These are phyloP conservation scores for Alternaria dauci DNA, from an alignment of 2,329 filamentous ascomycete species.

Conservation along the genomic window DNA sequence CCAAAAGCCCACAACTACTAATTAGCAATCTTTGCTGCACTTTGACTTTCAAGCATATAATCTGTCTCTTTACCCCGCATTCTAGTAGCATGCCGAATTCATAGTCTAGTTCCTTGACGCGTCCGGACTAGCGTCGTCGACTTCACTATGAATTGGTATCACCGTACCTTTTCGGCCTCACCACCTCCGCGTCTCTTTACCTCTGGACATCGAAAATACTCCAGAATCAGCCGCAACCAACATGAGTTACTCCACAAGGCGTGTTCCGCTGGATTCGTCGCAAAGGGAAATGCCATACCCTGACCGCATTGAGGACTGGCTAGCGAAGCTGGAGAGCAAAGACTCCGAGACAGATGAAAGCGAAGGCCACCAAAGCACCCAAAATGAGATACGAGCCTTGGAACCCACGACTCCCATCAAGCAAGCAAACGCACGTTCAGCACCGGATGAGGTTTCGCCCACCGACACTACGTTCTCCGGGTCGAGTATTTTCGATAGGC, in stretches of 20 bases:
- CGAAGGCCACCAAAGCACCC: not conserved
- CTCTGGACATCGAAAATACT: not conserved
- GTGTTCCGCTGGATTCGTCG: not conserved
- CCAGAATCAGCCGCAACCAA: rapidly evolving
- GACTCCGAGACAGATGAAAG: not conserved
- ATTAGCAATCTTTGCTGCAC: not conserved
- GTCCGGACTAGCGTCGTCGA: slow-evolving; percentile 9
- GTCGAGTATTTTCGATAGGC: slow-evolving; percentile 33
- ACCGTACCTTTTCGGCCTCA: not conserved
- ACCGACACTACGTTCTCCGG: slow-evolving; percentile 37
- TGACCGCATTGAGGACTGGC: slow-evolving; percentile 11
- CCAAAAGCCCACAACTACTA: not conserved
- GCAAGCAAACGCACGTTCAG: too few species aligned
- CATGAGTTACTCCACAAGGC: not conserved
- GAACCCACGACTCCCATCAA: not conserved
- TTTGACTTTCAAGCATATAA: not conserved
- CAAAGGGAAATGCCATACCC: not conserved
- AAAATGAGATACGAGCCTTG: not conserved
- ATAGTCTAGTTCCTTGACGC: not conserved
- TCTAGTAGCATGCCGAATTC: not conserved
- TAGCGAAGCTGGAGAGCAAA: slow-evolving; percentile 1
- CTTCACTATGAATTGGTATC: slow-evolving; percentile 13
- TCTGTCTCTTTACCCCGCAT: not conserved
- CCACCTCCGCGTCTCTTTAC: not conserved
- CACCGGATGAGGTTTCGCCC: slow-evolving; percentile 26